phyloP scores from a whole-genome alignment of 352 stramenopile genomes.

The Peronospora destructor region DNA sequence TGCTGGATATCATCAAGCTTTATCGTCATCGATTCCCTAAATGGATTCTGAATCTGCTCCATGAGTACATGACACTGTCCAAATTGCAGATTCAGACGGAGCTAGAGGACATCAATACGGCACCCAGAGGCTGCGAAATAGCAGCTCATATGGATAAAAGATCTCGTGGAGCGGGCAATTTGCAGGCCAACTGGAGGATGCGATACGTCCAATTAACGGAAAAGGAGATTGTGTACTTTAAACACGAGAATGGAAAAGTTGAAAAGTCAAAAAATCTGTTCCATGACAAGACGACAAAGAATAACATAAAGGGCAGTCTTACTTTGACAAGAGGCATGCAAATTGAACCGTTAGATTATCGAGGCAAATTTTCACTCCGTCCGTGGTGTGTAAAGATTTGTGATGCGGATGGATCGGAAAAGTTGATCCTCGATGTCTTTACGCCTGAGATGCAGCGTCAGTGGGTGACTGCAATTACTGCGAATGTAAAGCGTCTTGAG shows the following conservation, averaged over 20 bases:
- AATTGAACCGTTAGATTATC: slow-evolving; percentile 46
- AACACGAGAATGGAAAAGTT: slow-evolving; percentile 51
- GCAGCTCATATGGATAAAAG: slow-evolving; percentile 56
- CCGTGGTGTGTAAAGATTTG: slow-evolving; percentile 62
- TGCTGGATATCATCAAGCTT: slow-evolving; percentile 40
- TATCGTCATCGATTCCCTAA: slow-evolving; percentile 43
- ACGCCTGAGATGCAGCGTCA: slow-evolving; percentile 45
- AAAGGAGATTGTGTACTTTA: slow-evolving; percentile 49
- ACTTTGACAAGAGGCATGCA: slow-evolving; percentile 31
- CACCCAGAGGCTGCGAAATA: slow-evolving; percentile 32
- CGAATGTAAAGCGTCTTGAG: slow-evolving; percentile 57
- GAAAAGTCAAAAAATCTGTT: slow-evolving; percentile 52
- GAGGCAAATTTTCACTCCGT: slow-evolving; percentile 53
- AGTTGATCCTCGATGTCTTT: slow-evolving; percentile 58
- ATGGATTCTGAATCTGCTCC: slow-evolving; percentile 52
- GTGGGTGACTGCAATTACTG: slow-evolving; percentile 54
- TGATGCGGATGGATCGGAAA: slow-evolving; percentile 30
- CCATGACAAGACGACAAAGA: slow-evolving; percentile 40
- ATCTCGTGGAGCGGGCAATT: slow-evolving; percentile 34
- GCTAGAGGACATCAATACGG: slow-evolving; percentile 32
- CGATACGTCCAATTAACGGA: slow-evolving; percentile 45
- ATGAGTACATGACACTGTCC: slow-evolving; percentile 48
- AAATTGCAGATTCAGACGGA: slow-evolving; percentile 57
- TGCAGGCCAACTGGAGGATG: slow-evolving; percentile 75
- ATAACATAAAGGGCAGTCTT: slow-evolving; percentile 43